These are phyloP conservation scores for Nannochloropsis oceanica DNA, from an alignment of 108 stramenopile genomes.

Conservation along the genomic window DNA sequence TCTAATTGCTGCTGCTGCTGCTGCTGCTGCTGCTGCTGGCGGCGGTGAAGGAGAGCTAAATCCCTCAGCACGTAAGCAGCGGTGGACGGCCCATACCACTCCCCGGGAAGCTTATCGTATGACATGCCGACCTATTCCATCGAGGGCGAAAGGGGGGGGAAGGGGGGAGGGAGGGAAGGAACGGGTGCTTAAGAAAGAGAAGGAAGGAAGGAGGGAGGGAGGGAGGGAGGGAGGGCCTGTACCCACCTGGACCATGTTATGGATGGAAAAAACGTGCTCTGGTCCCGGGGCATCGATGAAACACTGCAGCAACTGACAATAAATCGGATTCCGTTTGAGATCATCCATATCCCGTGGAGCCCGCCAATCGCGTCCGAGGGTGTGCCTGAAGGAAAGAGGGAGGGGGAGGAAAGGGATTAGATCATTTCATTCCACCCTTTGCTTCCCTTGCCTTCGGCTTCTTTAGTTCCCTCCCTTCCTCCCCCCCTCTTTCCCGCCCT, in stretches of 20 bases:
- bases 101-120: slow-evolving; percentile 44
- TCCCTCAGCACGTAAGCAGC: slow-evolving; percentile 41
- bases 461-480: too few species aligned
- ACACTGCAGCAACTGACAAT: slow-evolving; percentile 20
- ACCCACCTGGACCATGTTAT: slow-evolving; percentile 32
- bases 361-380: slow-evolving; percentile 15
- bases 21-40: neutral
- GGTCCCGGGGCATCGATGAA: slow-evolving; percentile 34
- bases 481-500: slow-evolving; percentile 33
- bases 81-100: slow-evolving; percentile 45
- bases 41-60: slow-evolving; percentile 3
- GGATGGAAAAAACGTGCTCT: slow-evolving; percentile 21
- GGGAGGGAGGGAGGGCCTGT: neutral
- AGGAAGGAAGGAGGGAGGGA: neutral
- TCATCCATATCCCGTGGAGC: slow-evolving; percentile 11
- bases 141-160: neutral
- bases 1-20: neutral
- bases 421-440: too few species aligned
- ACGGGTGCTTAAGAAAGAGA: neutral
- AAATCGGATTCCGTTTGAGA: slow-evolving; percentile 1
- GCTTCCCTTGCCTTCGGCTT: too few species aligned
- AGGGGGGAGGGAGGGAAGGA: neutral
- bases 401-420: neutral
- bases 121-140: slow-evolving; percentile 28
- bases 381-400: neutral